These are phyloP conservation scores for Penicillium fimorum DNA, from an alignment of 495 filamentous ascomycete species.

Conservation along the genomic window DNA sequence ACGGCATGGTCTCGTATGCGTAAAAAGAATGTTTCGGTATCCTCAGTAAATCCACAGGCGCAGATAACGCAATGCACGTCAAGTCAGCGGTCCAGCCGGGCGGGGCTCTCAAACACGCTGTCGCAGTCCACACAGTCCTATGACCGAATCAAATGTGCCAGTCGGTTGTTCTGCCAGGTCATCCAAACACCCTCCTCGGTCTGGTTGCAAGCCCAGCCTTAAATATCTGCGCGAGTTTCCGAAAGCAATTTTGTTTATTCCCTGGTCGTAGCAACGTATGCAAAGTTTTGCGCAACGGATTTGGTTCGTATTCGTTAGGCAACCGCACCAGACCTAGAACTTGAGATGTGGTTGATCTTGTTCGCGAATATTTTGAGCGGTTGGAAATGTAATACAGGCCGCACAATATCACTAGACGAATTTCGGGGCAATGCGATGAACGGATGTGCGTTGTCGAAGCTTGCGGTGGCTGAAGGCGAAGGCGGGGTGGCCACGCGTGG, in stretches of 20 bases:
- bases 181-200: background rate
- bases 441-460: slow-evolving; percentile 1
- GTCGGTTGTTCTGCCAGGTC: background rate
- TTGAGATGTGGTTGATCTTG: background rate
- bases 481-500: slow-evolving; percentile 2
- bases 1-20: background rate
- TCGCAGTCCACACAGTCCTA: background rate
- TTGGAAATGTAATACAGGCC: background rate
- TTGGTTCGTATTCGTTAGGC: background rate
- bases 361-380: background rate
- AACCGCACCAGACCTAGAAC: background rate
- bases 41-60: no score
- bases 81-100: background rate
- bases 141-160: background rate
- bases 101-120: background rate
- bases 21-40: background rate
- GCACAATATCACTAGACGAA: background rate
- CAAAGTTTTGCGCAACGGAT: background rate
- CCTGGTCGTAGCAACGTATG: background rate
- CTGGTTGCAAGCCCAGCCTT: background rate
- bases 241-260: background rate
- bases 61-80: background rate
- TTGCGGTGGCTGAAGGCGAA: slow-evolving; percentile 3
- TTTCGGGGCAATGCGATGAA: slow-evolving; percentile 4
- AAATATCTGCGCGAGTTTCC: background rate